Evolutionary conservation across 768 basidiomycete species (phyloP).

Genomic region (Pleurotus giganteus): DNA sequence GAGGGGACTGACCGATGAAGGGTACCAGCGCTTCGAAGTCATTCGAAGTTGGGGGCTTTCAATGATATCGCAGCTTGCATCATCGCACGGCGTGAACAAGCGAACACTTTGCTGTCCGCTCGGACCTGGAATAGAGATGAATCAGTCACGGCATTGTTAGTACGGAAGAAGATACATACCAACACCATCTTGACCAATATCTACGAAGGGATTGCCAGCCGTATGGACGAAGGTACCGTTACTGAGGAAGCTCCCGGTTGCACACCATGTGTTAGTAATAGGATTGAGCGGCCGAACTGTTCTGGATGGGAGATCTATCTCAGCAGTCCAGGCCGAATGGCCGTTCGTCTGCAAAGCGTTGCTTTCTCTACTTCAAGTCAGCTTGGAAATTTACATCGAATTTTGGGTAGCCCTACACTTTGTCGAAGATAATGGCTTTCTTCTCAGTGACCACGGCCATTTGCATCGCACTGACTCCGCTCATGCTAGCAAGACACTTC

Average conservation of each 20-base stretch:
- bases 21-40: constrained; percentile 38
- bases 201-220: constrained; percentile 11
- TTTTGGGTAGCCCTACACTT: constrained; percentile 18
- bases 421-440: constrained; percentile 21
- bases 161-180: neutral
- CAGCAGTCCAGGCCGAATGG: constrained; percentile 45
- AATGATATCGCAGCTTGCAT: constrained; percentile 30
- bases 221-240: constrained; percentile 38
- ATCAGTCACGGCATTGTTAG: neutral
- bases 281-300: constrained; percentile 30
- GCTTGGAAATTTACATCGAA: neutral
- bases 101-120: constrained; percentile 34
- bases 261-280: constrained; percentile 40
- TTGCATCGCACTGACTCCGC: constrained; percentile 23
- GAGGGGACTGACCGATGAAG: constrained; percentile 26
- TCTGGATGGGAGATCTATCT: constrained; percentile 40
- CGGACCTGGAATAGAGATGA: constrained; percentile 10
- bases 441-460: constrained; percentile 19
- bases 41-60: constrained; percentile 35
- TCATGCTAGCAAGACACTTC: too few species aligned
- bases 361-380: constrained; percentile 15
- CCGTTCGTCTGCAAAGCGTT: constrained; percentile 39
- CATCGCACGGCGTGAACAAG: constrained; percentile 37
- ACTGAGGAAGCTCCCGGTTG: constrained; percentile 37
- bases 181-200: constrained; percentile 9